Conservation (phyloP, 129 eudicot genomes). For the Logfia minima region DNA sequence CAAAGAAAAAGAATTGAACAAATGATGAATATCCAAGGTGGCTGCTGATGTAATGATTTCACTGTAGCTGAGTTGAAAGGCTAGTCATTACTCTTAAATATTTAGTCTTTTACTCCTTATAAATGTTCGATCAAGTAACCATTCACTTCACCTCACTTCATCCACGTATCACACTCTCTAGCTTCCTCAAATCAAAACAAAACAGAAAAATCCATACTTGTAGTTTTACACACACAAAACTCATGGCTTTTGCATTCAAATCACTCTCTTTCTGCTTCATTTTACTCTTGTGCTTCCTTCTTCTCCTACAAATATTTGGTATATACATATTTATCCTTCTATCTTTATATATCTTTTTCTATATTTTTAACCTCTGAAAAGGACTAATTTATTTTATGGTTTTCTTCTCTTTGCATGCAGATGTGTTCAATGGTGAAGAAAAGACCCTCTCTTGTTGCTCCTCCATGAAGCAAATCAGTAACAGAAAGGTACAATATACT, state of each 20-base stretch:
- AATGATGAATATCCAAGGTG: slow-evolving; percentile 17
- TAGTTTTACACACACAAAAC: neutral
- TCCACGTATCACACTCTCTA: slow-evolving; percentile 9
- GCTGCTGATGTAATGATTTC: slow-evolving; percentile 47
- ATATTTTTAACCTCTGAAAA: neutral
- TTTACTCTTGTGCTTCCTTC: slow-evolving; percentile 24
- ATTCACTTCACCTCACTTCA: slow-evolving; percentile 18
- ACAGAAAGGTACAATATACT: slow-evolving; percentile 31
- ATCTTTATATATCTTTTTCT: neutral
- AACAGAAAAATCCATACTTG: slow-evolving; percentile 8
- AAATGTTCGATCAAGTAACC: slow-evolving; percentile 22
- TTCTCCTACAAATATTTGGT: slow-evolving; percentile 33
- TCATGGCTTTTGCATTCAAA: slow-evolving; percentile 34
- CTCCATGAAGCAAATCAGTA: slow-evolving; percentile 17
- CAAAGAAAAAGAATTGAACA: neutral
- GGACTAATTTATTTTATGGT: neutral
- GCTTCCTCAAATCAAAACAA: slow-evolving; percentile 16
- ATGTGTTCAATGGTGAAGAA: slow-evolving; percentile 27
- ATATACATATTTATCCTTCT: neutral
- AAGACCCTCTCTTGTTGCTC: slow-evolving; percentile 12
- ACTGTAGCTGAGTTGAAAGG: slow-evolving; percentile 32
- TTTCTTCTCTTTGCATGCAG: slow-evolving; percentile 30
- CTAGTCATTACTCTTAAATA: neutral
- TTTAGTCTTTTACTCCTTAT: slow-evolving; percentile 19
- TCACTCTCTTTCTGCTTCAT: slow-evolving; percentile 19